Base-by-base conservation (phyloP, 768 basidiomycete genomes). In the Suillus subluteus region DNA sequence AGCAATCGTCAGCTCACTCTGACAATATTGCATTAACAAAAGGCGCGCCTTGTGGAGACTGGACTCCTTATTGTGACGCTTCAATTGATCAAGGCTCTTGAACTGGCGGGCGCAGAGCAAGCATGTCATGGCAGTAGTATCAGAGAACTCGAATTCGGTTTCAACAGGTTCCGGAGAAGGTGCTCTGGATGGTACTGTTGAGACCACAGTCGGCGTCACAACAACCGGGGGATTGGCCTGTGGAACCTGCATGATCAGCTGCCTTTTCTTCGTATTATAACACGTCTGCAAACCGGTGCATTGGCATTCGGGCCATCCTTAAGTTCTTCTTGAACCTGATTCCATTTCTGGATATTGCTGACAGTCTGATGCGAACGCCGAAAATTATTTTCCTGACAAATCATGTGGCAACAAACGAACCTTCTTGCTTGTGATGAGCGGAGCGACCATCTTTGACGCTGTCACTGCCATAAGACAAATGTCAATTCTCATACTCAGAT, bases 261-360 rank as follows among this genome's bases (percentile, higher is more conserved):
- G 16, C 38, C 5, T 30, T 54, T 26, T 46, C 64, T 63, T 75
- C 68, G 2, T 21, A 18, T 32, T 69, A 52, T 44, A 52, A 46
- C 64, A 69, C 35, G 68, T 65, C 63, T 75, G 48, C 75, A 65
- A 48, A 66, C 73, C 61, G 73, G 55, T 67, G 72, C 66, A 46
- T 65, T 68, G 62, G 73, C 67, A 65, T 73, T 74, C 40, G 79
- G 65, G 52, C 82, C 78, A 67, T 86, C 83, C 43, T 85, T 86
- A 61, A 98, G 84, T 73, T 95, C 96, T 78, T 91, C 91, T 78
- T 97, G 94, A 12, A 96, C 94, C 80, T 91, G 91, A 75, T 96
- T 99, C 98, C 97, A 99, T 76, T 99, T 98, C 73, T 86, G 90
- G 74, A 99, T 98, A 73, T 96, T 95, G 76, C 86, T 92, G 59